Base-by-base conservation (phyloP, 768 basidiomycete genomes). In the Phallus indusiatus region DNA sequence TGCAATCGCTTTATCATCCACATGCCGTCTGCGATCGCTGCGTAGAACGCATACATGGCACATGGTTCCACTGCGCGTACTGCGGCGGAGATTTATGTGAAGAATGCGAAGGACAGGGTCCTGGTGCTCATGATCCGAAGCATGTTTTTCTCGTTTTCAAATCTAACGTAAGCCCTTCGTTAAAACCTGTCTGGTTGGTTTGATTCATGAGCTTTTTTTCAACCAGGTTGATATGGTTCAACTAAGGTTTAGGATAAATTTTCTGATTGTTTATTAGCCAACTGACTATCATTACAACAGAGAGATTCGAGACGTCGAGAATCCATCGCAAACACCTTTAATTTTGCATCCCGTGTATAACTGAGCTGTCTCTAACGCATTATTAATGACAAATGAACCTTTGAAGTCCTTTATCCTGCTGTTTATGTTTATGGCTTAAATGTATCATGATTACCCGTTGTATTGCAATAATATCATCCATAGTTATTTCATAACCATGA, bases 71-170 rank as follows among this genome's bases (percentile, higher is more conserved):
- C 64, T 97, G 94, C 66, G 91, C 83, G 4, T 90, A 92, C 67
- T 96, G 94, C 67, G 78, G 79, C 6, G 84, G 81, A 64, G 94
- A 97, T 68, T 74, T 95, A n/a, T 96, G 94, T 71, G 83, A 83
- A 47, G 78, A 78, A 33, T 95, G 94, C 65, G 88, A 94, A 69
- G 77, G 74, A 50, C 73, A 88, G 24, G 91, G 91, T 66, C 86
- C 86, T 49, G 57, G 49, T 8, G 57, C 22, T 14, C 94, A 96
- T 67, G 81, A 94, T 64, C 76, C 81, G 60, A 83, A 81, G 1
- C 94, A 95, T 67, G 71, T 91, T 47, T 97, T 94, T 70, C 75
- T 94, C 35, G 88, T 89, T 8, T 87, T 96, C 74, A 97, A 97
- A 70, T 83, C 90, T 1, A 74, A 77, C 47, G 90, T 91, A 62